Evolutionary conservation across 192 early-diverging fungal species (phyloP).

Genomic region (Coemansia sp.): DNA sequence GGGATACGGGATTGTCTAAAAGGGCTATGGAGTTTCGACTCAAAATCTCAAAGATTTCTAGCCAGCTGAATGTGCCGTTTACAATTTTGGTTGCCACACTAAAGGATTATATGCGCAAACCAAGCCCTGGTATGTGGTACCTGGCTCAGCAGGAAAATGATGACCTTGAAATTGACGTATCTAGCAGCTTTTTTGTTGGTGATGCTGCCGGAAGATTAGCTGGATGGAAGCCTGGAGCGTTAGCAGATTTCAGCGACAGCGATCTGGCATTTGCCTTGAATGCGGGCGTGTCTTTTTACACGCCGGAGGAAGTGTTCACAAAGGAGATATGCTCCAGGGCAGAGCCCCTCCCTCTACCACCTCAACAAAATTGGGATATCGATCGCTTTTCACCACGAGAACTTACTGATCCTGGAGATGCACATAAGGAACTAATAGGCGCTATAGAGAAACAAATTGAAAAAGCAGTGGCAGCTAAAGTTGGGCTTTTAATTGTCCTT

Average conservation of each 20-base stretch:
- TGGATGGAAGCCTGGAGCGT: slow-evolving; percentile 60
- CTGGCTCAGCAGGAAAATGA: slow-evolving; percentile 35
- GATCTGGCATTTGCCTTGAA: slow-evolving; percentile 87
- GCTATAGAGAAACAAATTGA: slow-evolving; percentile 25
- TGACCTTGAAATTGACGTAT: slow-evolving; percentile 51
- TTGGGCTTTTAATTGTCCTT: slow-evolving; percentile 61
- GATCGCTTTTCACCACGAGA: slow-evolving; percentile 12
- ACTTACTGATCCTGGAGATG: not conserved
- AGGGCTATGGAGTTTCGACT: slow-evolving; percentile 41
- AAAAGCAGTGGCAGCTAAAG: slow-evolving; percentile 32
- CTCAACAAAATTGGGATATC: slow-evolving; percentile 9
- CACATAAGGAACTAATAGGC: slow-evolving; percentile 12
- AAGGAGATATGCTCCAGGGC: slow-evolving; percentile 35
- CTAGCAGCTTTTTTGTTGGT: slow-evolving; percentile 78
- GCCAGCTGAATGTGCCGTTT: slow-evolving; percentile 72
- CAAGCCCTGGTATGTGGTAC: slow-evolving; percentile 48
- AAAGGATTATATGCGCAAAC: slow-evolving; percentile 61
- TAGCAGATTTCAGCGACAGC: slow-evolving; percentile 77
- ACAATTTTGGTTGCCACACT: slow-evolving; percentile 68
- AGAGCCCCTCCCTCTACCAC: slow-evolving; percentile 28
- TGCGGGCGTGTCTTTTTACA: slow-evolving; percentile 68
- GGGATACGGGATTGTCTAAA: slow-evolving; percentile 17
- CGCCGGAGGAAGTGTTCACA: slow-evolving; percentile 80
- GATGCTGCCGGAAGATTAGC: slow-evolving; percentile 85
- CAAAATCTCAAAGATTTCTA: slow-evolving; percentile 74